These are phyloP conservation scores for Cornus controversa DNA, from an alignment of 148 eudicot species.

Conservation along the genomic window DNA sequence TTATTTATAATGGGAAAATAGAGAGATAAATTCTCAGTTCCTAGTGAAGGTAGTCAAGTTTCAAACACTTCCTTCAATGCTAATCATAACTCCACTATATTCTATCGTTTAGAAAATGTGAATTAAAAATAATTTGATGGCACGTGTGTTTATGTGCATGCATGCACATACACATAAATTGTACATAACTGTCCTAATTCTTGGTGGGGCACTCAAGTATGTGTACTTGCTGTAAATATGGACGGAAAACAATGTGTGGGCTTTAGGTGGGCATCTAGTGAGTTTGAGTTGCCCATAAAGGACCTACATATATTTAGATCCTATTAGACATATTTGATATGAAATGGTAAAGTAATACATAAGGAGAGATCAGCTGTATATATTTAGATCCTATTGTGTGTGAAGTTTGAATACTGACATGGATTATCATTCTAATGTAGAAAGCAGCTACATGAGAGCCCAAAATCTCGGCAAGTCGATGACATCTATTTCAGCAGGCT, in stretches of 20 bases:
- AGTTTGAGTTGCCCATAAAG: background rate
- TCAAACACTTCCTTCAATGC: background rate
- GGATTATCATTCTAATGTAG: slow-evolving; percentile 19
- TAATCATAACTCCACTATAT: background rate
- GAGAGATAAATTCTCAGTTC: background rate
- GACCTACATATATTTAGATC: background rate
- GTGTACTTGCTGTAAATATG: background rate
- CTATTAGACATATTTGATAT: too few species aligned
- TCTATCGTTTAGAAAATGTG: background rate
- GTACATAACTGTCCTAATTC: background rate
- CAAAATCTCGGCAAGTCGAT: slow-evolving; percentile 53
- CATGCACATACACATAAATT: too few species aligned
- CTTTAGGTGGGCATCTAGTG: background rate
- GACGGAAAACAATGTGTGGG: background rate
- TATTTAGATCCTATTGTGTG: too few species aligned
- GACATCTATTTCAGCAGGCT: slow-evolving; percentile 54
- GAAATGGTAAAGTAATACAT: background rate
- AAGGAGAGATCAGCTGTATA: background rate
- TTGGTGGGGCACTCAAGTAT: background rate
- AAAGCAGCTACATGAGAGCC: slow-evolving; percentile 71
- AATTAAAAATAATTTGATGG: too few species aligned
- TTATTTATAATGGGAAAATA: background rate
- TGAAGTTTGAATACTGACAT: background rate
- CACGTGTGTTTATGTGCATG: background rate
- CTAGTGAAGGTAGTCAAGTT: background rate